Percentiles rank a stretch among this genome's conserved stretches.
Conservation (phyloP, 208 protist genomes). For the Trypanosoma grayi region DNA sequence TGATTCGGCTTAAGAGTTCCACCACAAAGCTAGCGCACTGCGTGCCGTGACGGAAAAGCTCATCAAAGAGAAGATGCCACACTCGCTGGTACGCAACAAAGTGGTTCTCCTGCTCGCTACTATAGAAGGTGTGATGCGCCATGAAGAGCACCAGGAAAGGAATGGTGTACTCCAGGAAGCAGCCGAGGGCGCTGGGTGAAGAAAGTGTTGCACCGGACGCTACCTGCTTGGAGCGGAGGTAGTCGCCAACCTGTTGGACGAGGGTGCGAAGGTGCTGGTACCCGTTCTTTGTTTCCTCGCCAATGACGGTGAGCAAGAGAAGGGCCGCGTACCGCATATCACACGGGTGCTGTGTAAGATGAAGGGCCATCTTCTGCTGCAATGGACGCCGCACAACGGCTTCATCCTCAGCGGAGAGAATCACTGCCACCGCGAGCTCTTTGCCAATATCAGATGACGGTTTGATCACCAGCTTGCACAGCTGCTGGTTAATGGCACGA, state of each 20-base stretch:
- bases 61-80: conserved; percentile 77
- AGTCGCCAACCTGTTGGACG: conserved; percentile 45
- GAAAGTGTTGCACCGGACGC: conserved; percentile 35
- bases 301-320: conserved; percentile 69
- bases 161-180: conserved; percentile 78
- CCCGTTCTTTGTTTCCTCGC: conserved; percentile 47
- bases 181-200: conserved; percentile 44
- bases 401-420: conserved; percentile 69
- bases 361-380: conserved; percentile 48
- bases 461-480: conserved; percentile 46
- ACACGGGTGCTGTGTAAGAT: conserved; percentile 26
- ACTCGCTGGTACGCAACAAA: conserved; percentile 78
- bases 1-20: conserved; percentile 72
- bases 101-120: conserved; percentile 37
- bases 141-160: conserved; percentile 82
- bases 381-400: conserved; percentile 43
- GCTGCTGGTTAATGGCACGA: conserved; percentile 52
- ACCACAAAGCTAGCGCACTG: conserved; percentile 68
- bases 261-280: conserved; percentile 48
- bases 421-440: conserved; percentile 60
- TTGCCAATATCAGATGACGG: conserved; percentile 46
- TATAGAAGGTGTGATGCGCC: conserved; percentile 73
- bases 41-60: conserved; percentile 66
- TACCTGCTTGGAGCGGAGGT: conserved; percentile 40
- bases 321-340: conserved; percentile 75